phyloP scores from a whole-genome alignment of 2,329 filamentous ascomycete species.

The Neonectria punicea region DNA sequence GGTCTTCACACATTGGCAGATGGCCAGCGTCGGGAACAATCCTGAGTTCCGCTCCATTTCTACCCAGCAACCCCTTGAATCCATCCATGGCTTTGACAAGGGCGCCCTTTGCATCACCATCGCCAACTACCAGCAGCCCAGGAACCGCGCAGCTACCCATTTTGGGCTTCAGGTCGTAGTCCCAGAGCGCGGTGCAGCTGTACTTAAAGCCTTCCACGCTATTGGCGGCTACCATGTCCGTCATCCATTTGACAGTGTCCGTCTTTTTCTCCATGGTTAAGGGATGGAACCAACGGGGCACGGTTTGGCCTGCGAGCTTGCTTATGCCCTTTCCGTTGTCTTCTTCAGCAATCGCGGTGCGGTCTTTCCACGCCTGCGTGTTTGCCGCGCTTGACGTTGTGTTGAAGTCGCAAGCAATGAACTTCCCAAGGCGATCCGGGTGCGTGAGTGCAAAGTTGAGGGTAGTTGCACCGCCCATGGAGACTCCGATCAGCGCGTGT shows the following conservation, averaged over 20 bases:
- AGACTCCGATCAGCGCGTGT: constrained; percentile 78
- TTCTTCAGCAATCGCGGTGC: constrained; percentile 73
- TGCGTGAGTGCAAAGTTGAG: constrained; percentile 77
- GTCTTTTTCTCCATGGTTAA: constrained; percentile 55
- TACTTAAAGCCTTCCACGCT: constrained; percentile 75
- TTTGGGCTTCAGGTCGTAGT: constrained; percentile 71
- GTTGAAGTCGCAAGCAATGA: constrained; percentile 85
- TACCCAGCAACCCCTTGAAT: constrained; percentile 70
- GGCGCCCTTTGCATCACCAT: constrained; percentile 75
- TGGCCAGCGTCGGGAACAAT: constrained; percentile 79
- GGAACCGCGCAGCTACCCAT: constrained; percentile 66
- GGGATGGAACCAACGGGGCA: constrained; percentile 82
- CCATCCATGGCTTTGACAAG: constrained; percentile 83
- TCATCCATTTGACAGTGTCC: constrained; percentile 65
- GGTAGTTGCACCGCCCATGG: constrained; percentile 82
- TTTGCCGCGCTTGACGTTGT: constrained; percentile 77
- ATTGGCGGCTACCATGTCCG: constrained; percentile 76
- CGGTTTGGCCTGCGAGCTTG: constrained; percentile 75
- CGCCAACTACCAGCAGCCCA: constrained; percentile 77
- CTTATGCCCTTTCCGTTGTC: constrained; percentile 69
- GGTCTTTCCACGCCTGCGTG: constrained; percentile 81
- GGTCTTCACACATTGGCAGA: constrained; percentile 84
- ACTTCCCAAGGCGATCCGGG: constrained; percentile 66
- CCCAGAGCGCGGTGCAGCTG: constrained; percentile 75
- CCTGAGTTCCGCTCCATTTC: constrained; percentile 66